Evolutionary conservation across 2,329 filamentous ascomycete genomes (phyloP), one percentile per base, ranked within the genome.

Genomic region (Orbilia ellipsospora): DNA sequence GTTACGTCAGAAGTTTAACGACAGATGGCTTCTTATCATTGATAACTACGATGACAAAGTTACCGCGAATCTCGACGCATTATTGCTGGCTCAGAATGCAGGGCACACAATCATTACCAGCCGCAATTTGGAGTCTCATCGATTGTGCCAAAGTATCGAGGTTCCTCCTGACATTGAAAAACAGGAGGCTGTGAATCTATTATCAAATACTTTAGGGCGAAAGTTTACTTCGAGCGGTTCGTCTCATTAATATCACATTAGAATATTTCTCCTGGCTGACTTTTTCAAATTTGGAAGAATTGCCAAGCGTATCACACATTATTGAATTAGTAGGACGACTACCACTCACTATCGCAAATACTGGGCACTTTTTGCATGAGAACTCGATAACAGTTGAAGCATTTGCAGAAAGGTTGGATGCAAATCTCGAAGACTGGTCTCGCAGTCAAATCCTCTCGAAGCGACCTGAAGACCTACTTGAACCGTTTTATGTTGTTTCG

Each of bases 71-170:
- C 55, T 61, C 8, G 7, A 55, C 5, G n/a, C 5, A 6, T 26
- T 68, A 16, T 31, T 68, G 12, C 65, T 45, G 4, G 15, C 12
- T 13, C 45, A 23, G 13, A 45, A 61, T 5, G 12, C 23, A 16
- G 65, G 65, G 12, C 55, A 68, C 20, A 40, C 61, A 12, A 16
- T 68, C 55, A 68, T 68, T 5, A 68, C 65, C 13, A 68, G 65
- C 36, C 45, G 65, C 8, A 15, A 16, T 12, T 59, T 31, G 6
- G 36, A 61, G 2, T 26, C 18, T 16, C 36, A 61, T 28, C 5
- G 15, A n/a, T n/a, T 3, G 8, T 67, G 20, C 12, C n/a, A 28
- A 2, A 48, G 61, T 15, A 61, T 68, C 12, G 31, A 54, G 2
- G 50, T 61, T 12, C 20, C 48, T 48, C 4, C 16, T 5, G 55